Percentiles rank a stretch among this genome's conserved stretches.
These are phyloP conservation scores for Euclidium syriacum DNA, from an alignment of 345 rosid genomes.

Conservation along the genomic window DNA sequence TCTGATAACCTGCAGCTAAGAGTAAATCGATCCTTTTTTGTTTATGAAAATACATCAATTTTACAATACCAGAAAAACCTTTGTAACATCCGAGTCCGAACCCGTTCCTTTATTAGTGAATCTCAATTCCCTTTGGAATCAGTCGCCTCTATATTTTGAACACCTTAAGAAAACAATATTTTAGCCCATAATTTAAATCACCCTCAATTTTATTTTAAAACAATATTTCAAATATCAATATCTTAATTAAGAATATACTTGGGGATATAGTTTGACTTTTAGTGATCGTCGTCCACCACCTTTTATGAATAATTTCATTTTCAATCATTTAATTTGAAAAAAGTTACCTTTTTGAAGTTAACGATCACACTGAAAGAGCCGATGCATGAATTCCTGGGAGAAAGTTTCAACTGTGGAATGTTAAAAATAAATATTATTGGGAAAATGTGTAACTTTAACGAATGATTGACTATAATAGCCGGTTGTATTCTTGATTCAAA, in stretches of 20 bases:
- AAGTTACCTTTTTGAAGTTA: slow-evolving; percentile 12
- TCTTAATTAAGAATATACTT: not conserved
- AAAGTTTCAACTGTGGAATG: not conserved
- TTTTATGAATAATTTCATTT: slow-evolving; percentile 21
- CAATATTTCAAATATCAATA: not conserved
- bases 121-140: too few relatives aligned
- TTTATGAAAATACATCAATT: too few relatives aligned
- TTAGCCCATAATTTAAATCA: too few relatives aligned
- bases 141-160: too few relatives aligned
- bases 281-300: slow-evolving; percentile 22
- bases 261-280: slow-evolving; percentile 10
- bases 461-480: not conserved
- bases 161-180: too few relatives aligned
- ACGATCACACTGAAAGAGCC: slow-evolving; percentile 11
- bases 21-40: too few relatives aligned
- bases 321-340: slow-evolving; percentile 30
- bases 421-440: not conserved
- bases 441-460: not conserved
- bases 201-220: not conserved
- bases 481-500: too few relatives aligned
- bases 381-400: slow-evolving; percentile 22
- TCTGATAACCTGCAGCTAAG: too few relatives aligned
- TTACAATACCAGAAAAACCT: too few relatives aligned
- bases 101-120: too few relatives aligned
- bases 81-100: too few relatives aligned